phyloP scores from a whole-genome alignment of 441 rosid species.

The Kokia cookei region DNA sequence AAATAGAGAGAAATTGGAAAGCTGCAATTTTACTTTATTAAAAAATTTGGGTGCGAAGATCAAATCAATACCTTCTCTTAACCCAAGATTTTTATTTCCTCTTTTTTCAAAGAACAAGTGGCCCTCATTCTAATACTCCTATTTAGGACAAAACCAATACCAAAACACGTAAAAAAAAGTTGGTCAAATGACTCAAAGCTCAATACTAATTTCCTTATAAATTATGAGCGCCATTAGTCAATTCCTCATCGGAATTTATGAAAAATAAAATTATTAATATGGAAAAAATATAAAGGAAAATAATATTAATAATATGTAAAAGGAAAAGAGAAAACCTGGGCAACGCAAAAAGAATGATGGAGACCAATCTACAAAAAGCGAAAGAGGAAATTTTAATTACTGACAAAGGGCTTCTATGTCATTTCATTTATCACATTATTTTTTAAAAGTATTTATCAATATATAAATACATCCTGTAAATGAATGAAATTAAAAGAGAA shows the following conservation, averaged over 20 bases:
- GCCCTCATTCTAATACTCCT: background rate
- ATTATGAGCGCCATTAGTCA: background rate
- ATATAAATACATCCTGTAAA: too few relatives aligned
- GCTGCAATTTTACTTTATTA: background rate
- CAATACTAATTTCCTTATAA: background rate
- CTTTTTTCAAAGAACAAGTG: background rate
- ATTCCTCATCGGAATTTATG: background rate
- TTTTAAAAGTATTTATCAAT: background rate
- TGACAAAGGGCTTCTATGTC: slow-evolving; percentile 3
- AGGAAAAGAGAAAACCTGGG: background rate
- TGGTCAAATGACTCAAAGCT: background rate
- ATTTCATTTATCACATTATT: background rate
- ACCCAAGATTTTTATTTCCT: background rate
- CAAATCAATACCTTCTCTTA: background rate
- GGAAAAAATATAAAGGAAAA: too few relatives aligned
- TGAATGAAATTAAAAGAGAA: background rate
- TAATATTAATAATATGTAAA: background rate
- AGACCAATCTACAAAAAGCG: background rate
- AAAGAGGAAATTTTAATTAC: background rate
- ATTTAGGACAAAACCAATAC: background rate
- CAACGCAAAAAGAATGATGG: background rate
- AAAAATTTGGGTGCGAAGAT: background rate
- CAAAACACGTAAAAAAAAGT: too few relatives aligned
- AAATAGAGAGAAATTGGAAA: background rate
- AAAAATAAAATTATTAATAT: background rate